Percentiles rank a stretch among this genome's conserved stretches.
These are phyloP conservation scores for Mycena kentingensis DNA, from an alignment of 768 basidiomycete genomes.

Conservation along the genomic window DNA sequence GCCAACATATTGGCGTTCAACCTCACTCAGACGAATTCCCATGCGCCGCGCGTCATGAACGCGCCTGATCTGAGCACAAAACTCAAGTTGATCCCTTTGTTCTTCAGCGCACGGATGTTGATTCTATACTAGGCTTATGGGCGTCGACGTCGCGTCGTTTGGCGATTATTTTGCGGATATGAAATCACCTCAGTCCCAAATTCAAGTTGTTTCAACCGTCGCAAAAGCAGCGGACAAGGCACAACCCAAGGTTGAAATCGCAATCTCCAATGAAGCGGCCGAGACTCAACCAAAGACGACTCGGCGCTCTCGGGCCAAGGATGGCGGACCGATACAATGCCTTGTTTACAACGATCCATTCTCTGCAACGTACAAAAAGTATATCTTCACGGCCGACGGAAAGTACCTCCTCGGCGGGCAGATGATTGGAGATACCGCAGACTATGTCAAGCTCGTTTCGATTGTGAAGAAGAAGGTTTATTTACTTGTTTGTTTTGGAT, in stretches of 20 bases:
- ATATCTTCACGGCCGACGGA: constrained; percentile 71
- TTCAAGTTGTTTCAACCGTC: constrained; percentile 18
- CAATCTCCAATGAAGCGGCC: constrained; percentile 21
- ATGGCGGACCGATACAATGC: constrained; percentile 49
- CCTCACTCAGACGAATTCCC: constrained; percentile 52
- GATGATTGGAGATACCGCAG: constrained; percentile 75
- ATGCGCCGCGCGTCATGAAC: constrained; percentile 44
- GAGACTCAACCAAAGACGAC: not conserved
- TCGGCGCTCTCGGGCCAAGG: constrained; percentile 17
- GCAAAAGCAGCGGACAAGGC: constrained; percentile 18
- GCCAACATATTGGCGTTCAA: constrained; percentile 76
- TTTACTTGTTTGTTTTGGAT: too few species aligned
- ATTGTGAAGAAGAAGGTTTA: constrained; percentile 74
- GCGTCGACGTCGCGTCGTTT: constrained; percentile 67
- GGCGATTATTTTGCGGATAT: constrained; percentile 74
- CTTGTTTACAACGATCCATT: constrained; percentile 75
- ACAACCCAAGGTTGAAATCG: constrained; percentile 25
- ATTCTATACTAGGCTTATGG: constrained; percentile 44
- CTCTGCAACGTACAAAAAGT: constrained; percentile 73
- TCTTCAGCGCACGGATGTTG: not conserved
- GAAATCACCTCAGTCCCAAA: constrained; percentile 27
- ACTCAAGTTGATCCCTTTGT: constrained; percentile 45
- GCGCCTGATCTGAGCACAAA: constrained; percentile 71
- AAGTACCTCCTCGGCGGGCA: constrained; percentile 74
- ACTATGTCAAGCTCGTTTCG: constrained; percentile 69